Percentiles rank a stretch among this genome's conserved stretches.
Conservation (phyloP, 768 basidiomycete species). For the Phanerodontia chrysosporium region DNA sequence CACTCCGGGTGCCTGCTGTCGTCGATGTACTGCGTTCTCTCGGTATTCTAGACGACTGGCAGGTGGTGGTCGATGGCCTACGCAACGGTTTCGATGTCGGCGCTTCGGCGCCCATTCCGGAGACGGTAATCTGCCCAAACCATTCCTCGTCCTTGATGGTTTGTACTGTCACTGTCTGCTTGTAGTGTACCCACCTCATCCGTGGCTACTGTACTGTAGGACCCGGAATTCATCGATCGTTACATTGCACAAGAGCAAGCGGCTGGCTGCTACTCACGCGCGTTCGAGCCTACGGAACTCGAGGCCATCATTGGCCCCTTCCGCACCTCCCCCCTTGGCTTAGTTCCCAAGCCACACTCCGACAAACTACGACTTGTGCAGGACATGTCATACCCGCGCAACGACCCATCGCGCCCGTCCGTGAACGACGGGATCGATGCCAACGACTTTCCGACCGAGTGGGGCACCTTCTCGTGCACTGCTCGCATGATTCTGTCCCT, state of each 20-base stretch:
- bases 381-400: conserved; percentile 22
- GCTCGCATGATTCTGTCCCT: conserved; percentile 23
- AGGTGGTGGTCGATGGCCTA: conserved; percentile 29
- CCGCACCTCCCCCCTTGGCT: conserved; percentile 33
- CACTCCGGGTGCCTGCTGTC: conserved; percentile 20
- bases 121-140: neutral
- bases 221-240: conserved; percentile 23
- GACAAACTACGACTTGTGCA: conserved; percentile 29
- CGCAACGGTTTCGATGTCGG: conserved; percentile 29
- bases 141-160: conserved; percentile 24
- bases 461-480: conserved; percentile 35
- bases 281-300: conserved; percentile 23
- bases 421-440: conserved; percentile 20
- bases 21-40: conserved; percentile 13
- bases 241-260: conserved; percentile 32
- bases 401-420: conserved; percentile 10
- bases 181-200: too few relatives aligned
- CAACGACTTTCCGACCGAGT: conserved; percentile 29
- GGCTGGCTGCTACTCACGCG: conserved; percentile 28
- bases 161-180: neutral
- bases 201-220: neutral
- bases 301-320: conserved; percentile 36
- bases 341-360: conserved; percentile 32
- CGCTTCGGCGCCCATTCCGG: neutral
- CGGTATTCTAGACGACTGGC: conserved; percentile 20